Base-by-base conservation (phyloP, 208 protist species). In the Leishmania braziliensis region DNA sequence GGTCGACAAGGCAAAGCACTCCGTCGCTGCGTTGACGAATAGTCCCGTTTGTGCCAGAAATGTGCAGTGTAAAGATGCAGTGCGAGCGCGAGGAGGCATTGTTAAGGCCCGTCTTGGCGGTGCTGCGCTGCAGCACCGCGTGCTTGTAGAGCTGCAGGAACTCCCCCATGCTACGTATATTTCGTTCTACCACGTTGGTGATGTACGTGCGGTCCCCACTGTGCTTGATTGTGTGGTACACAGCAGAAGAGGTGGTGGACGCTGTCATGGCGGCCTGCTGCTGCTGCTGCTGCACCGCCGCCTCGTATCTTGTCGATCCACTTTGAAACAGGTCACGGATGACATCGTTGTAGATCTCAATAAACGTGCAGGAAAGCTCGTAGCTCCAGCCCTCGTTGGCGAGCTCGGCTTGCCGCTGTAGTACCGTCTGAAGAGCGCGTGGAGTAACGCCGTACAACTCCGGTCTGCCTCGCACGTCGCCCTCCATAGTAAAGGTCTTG, bases 321-420 rank as follows among this genome's bases (percentile, higher is more conserved):
- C 84, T 89, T 82, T 96, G 91, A 29, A 95, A 86, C n/a, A 98
- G 75, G 73, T 98, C 95, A 0, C 92, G 89, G 54, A 98, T 93
- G 26, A 89, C 88, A 78, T 98, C 96, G 83, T 98, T 98, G 90
- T 98, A 98, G 78, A 98, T 97, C 81, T 98, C 95, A 8, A 98
- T 84, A 77, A 96, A 96, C 72, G 86, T 91, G 82, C 92, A 96
- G 5, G 85, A 88, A 29, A 98, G 79, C 36, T 85, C 78, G 77
- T 96, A 96, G 33, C 54, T 82, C 95, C 96, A 98, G 29, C 94
- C 96, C 53, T 97, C 92, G 9, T 86, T 78, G 2, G 80, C 58
- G 26, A 98, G 85, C 78, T 81, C 90, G 43, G 87, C 86, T 71
- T 91, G 81, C 4, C 94, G 92, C 60, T 75, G 73, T 58, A 97